Evolutionary conservation across 1,284 basidiomycete species (phyloP).

Genomic region (Apiotrichum domesticum): DNA sequence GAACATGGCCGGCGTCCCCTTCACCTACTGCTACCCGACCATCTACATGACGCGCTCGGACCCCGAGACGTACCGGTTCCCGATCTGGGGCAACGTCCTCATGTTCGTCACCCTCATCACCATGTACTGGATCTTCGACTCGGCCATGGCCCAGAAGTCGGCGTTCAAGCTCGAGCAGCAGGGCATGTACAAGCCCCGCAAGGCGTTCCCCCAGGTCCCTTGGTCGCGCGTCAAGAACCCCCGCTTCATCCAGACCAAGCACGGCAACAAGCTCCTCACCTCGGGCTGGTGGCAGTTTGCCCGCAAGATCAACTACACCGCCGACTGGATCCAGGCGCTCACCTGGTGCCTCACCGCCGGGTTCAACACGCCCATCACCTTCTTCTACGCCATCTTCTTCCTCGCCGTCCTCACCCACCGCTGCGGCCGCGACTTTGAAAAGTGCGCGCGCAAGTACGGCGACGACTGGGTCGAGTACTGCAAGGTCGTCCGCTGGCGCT

Average conservation of each 20-base stretch:
- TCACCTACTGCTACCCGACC: slow-evolving; percentile 90
- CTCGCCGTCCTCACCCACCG: slow-evolving; percentile 81
- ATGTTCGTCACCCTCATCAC: slow-evolving; percentile 60
- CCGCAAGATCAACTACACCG: slow-evolving; percentile 57
- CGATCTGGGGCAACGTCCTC: slow-evolving; percentile 50
- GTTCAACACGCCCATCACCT: slow-evolving; percentile 76
- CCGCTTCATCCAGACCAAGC: slow-evolving; percentile 84
- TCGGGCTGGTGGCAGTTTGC: slow-evolving; percentile 62
- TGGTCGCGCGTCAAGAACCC: slow-evolving; percentile 82
- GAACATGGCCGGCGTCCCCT: slow-evolving; percentile 84
- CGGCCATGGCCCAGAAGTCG: slow-evolving; percentile 93
- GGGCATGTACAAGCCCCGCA: slow-evolving; percentile 76
- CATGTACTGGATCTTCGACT: slow-evolving; percentile 88
- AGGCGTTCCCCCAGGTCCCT: slow-evolving; percentile 91
- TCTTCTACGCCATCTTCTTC: slow-evolving; percentile 94
- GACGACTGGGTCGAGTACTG: slow-evolving; percentile 93
- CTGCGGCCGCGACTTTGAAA: slow-evolving; percentile 83
- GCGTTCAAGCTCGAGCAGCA: slow-evolving; percentile 96
- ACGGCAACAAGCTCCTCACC: slow-evolving; percentile 60
- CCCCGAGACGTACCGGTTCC: slow-evolving; percentile 79
- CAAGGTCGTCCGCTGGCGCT: slow-evolving; percentile 74
- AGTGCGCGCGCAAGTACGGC: slow-evolving; percentile 89
- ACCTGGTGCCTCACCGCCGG: slow-evolving; percentile 88
- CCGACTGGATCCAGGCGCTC: slow-evolving; percentile 61
- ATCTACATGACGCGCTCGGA: slow-evolving; percentile 97